Base-by-base conservation (phyloP, 2,329 filamentous ascomycete species). In the Xylariaceae sp. region DNA sequence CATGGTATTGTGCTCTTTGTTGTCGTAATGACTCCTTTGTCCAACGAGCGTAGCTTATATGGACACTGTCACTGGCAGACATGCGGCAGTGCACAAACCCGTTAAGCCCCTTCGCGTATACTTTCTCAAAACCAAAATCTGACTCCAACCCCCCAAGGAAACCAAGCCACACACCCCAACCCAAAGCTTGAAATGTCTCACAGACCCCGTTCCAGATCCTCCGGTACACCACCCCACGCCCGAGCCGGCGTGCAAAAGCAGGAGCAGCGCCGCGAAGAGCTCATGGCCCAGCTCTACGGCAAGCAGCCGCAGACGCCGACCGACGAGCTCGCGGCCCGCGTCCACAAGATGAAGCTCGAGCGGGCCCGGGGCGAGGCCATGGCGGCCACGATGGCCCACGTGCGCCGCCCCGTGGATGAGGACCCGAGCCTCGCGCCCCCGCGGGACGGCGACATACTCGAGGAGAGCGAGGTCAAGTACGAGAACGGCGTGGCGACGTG, bases 311-410 rank as follows among this genome's bases (percentile, higher is more conserved):
- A 17, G 30, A n/a, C 30, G 30, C 30, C 30, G 8, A 17, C 30
- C 8, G 30, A 16, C 3, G 40, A 43, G 44, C 42, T 53, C 9
- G 41, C 55, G 31, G 47, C 50, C 34, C 46, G 50, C 28, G 34
- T 56, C 17, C 54, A 62, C 34, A 57, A 63, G 33, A 26, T 24
- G 18, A n/a, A 41, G 18, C 29, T n/a, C 7, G 36, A 19, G 3
- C 31, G 19, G 13, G 34, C 19, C 16, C 4, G 19, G 3, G 33
- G 29, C 18, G 43, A 44, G 9, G 41, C 41, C 9, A n/a, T 11
- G 9, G 28, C 45, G 3, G 34, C 19, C 11, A 35, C 34, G 16
- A 19, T 47, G 9, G 19, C 38, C 1, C 11, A 13, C 3, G 17
- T 46, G 32, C 18, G 35, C 8, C 33, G 31, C 3, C 12, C 12